Conservation (phyloP, 2,329 filamentous ascomycete species). For the Colletotrichum scovillei region DNA sequence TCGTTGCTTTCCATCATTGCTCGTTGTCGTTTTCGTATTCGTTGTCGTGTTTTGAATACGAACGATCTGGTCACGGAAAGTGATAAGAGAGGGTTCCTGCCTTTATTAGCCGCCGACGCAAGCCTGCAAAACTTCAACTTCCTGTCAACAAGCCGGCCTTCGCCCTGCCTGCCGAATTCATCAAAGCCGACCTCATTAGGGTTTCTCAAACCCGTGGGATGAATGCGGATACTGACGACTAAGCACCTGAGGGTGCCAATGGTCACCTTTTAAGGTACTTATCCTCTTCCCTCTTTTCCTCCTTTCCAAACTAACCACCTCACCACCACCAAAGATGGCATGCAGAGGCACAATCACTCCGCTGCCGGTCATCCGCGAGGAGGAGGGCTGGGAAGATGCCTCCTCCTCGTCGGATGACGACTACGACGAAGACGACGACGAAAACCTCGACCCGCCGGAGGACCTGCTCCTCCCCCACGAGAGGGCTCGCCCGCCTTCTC, state of each 20-base stretch:
- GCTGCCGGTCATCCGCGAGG: neutral
- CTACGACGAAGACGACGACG: neutral
- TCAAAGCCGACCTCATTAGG: neutral
- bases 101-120: neutral
- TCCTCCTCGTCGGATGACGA: constrained; percentile 6
- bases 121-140: no score
- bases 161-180: neutral
- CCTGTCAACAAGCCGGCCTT: no score
- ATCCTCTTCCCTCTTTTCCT: neutral
- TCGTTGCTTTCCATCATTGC: no score
- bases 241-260: neutral
- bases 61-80: neutral
- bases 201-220: no score
- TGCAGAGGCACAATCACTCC: neutral
- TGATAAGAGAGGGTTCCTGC: neutral
- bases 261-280: no score
- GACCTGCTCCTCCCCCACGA: constrained; percentile 3
- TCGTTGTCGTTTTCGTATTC: neutral
- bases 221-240: neutral
- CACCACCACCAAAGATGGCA: neutral
- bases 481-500: neutral
- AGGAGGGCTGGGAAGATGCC: constrained; percentile 9
- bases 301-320: neutral
- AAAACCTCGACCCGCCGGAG: neutral
- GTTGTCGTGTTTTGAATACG: neutral